A percentile compares a stretch with the other conserved stretches of the same genome.
These are phyloP conservation scores for Nicotiana obtusifolia DNA, from an alignment of 257 asterid species.

Conservation along the genomic window DNA sequence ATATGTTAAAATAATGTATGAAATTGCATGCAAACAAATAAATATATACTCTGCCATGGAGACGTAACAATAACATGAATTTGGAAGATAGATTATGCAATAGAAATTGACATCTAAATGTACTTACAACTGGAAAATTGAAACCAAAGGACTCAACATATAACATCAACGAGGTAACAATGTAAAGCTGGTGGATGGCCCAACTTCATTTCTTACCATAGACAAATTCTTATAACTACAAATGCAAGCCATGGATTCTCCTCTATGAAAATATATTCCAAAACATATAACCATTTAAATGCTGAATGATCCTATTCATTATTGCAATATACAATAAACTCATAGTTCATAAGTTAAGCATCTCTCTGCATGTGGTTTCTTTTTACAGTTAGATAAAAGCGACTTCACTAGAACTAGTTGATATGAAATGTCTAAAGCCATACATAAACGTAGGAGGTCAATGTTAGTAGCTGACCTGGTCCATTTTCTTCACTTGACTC, in stretches of 20 bases:
- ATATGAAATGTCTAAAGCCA: neutral
- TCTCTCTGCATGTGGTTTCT: neutral
- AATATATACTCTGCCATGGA: neutral
- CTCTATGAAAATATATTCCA: neutral
- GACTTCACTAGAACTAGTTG: neutral
- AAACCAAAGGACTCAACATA: neutral
- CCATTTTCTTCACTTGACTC: slow-evolving; percentile 97
- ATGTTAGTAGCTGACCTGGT: slow-evolving; percentile 44
- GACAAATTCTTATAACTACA: neutral
- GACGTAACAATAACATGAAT: neutral
- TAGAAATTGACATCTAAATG: neutral
- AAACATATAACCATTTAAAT: neutral
- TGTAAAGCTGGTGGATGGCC: neutral
- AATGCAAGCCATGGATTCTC: neutral
- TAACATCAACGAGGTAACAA: neutral
- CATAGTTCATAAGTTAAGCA: neutral
- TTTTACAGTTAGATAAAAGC: neutral
- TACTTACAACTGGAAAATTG: neutral
- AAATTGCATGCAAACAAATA: neutral
- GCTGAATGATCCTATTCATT: neutral
- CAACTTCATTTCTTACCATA: neutral
- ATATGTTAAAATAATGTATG: neutral
- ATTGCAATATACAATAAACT: neutral
- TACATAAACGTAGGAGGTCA: neutral
- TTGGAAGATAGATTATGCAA: neutral